Conservation (phyloP, 176 grass and related monocot genomes). For the Secale cereale region DNA sequence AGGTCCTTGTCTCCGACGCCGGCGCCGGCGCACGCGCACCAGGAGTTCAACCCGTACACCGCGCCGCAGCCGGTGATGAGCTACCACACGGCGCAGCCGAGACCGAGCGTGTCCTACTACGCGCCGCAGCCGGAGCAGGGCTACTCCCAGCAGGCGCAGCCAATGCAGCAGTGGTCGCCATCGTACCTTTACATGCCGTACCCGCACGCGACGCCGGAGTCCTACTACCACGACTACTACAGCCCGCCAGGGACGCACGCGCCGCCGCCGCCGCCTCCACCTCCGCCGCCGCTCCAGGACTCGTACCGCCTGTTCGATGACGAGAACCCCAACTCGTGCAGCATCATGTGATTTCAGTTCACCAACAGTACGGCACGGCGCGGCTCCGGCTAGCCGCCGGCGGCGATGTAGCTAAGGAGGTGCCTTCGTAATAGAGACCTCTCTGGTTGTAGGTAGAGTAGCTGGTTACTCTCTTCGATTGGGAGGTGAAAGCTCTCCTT, state of each 20-base stretch:
- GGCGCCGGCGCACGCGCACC: background rate
- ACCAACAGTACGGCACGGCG: too few relatives aligned
- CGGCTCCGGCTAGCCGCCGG: background rate
- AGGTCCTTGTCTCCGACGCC: too few relatives aligned
- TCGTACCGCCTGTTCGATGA: constrained; percentile 62
- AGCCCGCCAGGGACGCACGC: constrained; percentile 39
- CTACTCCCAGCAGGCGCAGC: background rate
- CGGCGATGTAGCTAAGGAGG: constrained; percentile 36
- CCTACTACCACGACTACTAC: constrained; percentile 37
- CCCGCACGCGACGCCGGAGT: constrained; percentile 24
- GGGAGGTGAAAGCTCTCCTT: constrained; percentile 44
- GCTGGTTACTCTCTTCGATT: constrained; percentile 34
- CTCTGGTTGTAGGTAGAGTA: constrained; percentile 27
- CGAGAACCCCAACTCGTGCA: constrained; percentile 75
- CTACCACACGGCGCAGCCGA: constrained; percentile 54
- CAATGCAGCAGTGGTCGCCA: constrained; percentile 43
- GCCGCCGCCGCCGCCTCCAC: too few relatives aligned
- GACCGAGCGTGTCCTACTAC: constrained; percentile 56
- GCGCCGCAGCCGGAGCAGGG: constrained; percentile 29
- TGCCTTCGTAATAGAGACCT: constrained; percentile 31
- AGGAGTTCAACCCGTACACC: constrained; percentile 22
- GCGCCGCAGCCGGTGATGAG: constrained; percentile 54
- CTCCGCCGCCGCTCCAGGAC: constrained; percentile 38
- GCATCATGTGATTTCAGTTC: constrained; percentile 56
- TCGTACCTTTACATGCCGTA: constrained; percentile 42